Evolutionary conservation across 441 rosid species (phyloP).

Genomic region (Bocquillonia castaneifolia): DNA sequence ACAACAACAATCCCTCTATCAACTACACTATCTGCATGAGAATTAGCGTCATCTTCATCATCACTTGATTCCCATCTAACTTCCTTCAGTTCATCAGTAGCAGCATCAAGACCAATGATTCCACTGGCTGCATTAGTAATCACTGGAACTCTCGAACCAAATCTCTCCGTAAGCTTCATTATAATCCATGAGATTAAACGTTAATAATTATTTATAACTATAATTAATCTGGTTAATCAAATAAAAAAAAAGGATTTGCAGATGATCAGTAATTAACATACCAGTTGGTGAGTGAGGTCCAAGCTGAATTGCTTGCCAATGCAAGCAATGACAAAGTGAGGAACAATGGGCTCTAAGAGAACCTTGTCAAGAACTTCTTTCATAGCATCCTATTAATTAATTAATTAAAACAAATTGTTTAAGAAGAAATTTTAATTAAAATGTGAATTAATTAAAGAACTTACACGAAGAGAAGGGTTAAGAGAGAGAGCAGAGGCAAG

Average conservation of each 20-base stretch:
- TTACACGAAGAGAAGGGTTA: constrained; percentile 38
- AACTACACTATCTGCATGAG: neutral
- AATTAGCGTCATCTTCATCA: constrained; percentile 17
- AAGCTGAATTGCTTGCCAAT: constrained; percentile 31
- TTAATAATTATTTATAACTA: neutral
- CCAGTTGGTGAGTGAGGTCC: constrained; percentile 33
- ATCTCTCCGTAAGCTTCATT: constrained; percentile 29
- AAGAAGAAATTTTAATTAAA: neutral
- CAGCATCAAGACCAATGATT: constrained; percentile 41
- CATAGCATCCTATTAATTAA: constrained; percentile 35
- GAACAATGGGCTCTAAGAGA: constrained; percentile 42
- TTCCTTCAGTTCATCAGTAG: constrained; percentile 36
- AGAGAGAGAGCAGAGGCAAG: constrained; percentile 29
- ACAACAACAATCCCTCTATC: constrained; percentile 42
- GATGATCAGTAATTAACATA: constrained; percentile 14
- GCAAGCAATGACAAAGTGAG: constrained; percentile 46
- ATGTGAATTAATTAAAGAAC: neutral
- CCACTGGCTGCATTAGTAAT: constrained; percentile 40
- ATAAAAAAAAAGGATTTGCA: neutral
- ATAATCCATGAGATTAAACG: neutral
- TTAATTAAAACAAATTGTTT: neutral
- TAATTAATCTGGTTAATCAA: neutral
- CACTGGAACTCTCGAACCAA: constrained; percentile 35
- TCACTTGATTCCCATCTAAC: constrained; percentile 32
- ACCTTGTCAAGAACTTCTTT: constrained; percentile 47